Percentiles rank a stretch among this genome's conserved stretches.
Conservation (phyloP, 176 grass and related monocot genomes). For the Pontederia paniculata region DNA sequence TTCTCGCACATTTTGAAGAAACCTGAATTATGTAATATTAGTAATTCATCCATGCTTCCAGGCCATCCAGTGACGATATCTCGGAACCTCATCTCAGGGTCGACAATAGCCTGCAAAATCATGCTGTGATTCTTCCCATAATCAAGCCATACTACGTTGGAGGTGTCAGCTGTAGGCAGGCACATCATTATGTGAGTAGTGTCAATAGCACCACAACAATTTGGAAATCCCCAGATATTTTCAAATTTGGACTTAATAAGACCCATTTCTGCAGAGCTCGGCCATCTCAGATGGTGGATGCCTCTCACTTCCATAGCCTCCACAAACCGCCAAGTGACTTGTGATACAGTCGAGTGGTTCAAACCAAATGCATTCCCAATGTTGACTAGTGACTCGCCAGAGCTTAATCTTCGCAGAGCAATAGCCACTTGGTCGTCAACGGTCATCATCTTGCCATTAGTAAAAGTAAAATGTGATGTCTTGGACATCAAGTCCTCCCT, state of each 20-base stretch:
- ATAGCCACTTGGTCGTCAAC: slow-evolving; percentile 78
- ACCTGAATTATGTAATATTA: slow-evolving; percentile 56
- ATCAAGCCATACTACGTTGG: slow-evolving; percentile 74
- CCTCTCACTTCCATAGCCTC: slow-evolving; percentile 70
- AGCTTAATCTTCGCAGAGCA: slow-evolving; percentile 67
- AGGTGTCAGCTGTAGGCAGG: slow-evolving; percentile 54
- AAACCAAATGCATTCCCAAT: slow-evolving; percentile 59
- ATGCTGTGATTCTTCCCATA: slow-evolving; percentile 73
- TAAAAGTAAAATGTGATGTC: slow-evolving; percentile 46
- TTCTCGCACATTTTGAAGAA: slow-evolving; percentile 66
- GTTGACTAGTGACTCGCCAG: slow-evolving; percentile 62
- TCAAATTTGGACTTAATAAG: slow-evolving; percentile 57
- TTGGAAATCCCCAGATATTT: slow-evolving; percentile 56
- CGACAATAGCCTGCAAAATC: slow-evolving; percentile 80
- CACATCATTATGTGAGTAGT: slow-evolving; percentile 75
- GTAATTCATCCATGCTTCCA: slow-evolving; percentile 59
- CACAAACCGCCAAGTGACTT: slow-evolving; percentile 89
- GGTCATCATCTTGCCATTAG: slow-evolving; percentile 37
- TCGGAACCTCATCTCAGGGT: slow-evolving; percentile 72
- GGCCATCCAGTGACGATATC: slow-evolving; percentile 90
- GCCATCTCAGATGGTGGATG: slow-evolving; percentile 59
- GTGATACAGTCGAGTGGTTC: slow-evolving; percentile 83
- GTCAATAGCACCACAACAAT: slow-evolving; percentile 80
- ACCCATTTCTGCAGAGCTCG: slow-evolving; percentile 44
- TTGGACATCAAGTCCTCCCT: slow-evolving; percentile 38